These are phyloP conservation scores for Fusarium sp. DNA, from an alignment of 2,329 filamentous ascomycete genomes.

Conservation along the genomic window DNA sequence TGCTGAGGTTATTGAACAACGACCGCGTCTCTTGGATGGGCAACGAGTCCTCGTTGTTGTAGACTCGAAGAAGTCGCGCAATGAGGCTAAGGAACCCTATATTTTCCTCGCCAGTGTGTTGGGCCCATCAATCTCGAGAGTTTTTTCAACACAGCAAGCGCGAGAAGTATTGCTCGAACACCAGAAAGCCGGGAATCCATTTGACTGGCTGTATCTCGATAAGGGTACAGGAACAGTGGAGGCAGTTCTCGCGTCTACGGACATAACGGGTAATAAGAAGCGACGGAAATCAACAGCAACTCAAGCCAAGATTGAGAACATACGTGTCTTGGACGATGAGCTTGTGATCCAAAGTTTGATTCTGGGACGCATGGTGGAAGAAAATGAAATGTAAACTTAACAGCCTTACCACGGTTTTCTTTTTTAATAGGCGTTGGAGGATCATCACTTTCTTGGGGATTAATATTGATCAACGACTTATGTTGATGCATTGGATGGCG, in stretches of 20 bases:
- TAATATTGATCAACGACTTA: constrained; percentile 13
- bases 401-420: neutral
- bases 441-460: constrained; percentile 27
- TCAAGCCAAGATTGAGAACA: constrained; percentile 58
- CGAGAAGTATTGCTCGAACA: constrained; percentile 66
- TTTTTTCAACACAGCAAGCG: constrained; percentile 74
- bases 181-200: constrained; percentile 62
- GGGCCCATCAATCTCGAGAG: constrained; percentile 77
- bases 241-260: constrained; percentile 57
- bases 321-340: constrained; percentile 83
- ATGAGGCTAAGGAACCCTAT: constrained; percentile 76
- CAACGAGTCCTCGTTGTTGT: constrained; percentile 80
- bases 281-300: constrained; percentile 52
- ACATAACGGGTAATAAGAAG: constrained; percentile 54
- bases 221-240: constrained; percentile 68
- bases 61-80: constrained; percentile 65
- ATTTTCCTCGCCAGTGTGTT: constrained; percentile 84
- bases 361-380: constrained; percentile 80
- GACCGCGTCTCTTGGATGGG: constrained; percentile 73
- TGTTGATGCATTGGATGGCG: constrained; percentile 34
- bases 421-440: constrained; percentile 30
- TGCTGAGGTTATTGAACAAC: constrained; percentile 65
- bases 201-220: constrained; percentile 85
- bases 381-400: constrained; percentile 58
- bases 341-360: constrained; percentile 94